Base-by-base conservation (phyloP, 176 grass and related monocot species). In the Panicum miliaceum region DNA sequence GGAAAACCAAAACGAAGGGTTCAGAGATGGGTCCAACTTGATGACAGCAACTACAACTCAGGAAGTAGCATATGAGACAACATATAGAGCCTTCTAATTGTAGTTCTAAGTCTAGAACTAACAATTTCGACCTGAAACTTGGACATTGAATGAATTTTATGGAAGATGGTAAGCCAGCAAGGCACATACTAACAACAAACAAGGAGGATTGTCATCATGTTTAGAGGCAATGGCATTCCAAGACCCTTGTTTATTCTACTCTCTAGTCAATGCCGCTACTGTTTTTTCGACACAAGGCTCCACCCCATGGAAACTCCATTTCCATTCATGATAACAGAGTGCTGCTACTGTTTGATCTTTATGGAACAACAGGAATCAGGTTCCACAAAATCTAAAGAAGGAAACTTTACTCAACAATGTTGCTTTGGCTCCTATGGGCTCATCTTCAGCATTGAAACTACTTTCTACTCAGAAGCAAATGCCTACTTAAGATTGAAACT, bases 11-110 rank as follows among this genome's bases (percentile, higher is more conserved):
- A 14, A 48, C 20, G 16, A 23, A 18, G 86, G 3, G 25, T 41
- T 90, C 25, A 87, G 84, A 80, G 32, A 46, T 22, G 38, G 57
- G 12, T 52, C 27, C 2, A 87, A 60, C 25, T 75, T 54, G n/a
- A 23, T 65, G 19, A 23, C 19, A 57, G 36, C 36, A 37, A 77
- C 12, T 2, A 57, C 26, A 35, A 11, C 15, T 80, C 36, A 79
- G 34, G 57, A 48, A 38, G 56, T 64, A 26, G 32, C 64, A 82
- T 77, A 90, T 37, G 15, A 36, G 4, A 45, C 9, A 69, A 35
- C 25, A 70, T 32, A 70, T 7, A 57, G 16, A 46, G 1, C 13
- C 79, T 78, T 22, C 19, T 64, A 8, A 66, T 6, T 10, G 45
- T 32, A 48, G 47, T 19, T 83, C 77, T 8, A 64, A 56, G 62